These are phyloP conservation scores for Solanum sparsipilum DNA, from an alignment of 257 asterid genomes.

Conservation along the genomic window DNA sequence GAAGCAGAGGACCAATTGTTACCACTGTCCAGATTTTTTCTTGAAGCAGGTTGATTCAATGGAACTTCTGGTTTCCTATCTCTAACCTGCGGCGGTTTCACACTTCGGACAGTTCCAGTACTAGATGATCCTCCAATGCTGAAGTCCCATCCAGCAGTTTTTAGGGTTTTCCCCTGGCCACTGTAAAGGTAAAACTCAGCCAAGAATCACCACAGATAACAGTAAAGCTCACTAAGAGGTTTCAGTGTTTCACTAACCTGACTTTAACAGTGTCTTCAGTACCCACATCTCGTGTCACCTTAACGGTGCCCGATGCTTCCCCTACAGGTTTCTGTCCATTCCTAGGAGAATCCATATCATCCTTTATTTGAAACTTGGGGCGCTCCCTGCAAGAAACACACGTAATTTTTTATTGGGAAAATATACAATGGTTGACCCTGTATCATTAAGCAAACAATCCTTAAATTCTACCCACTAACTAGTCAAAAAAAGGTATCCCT, in stretches of 20 bases:
- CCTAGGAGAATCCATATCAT: conserved; percentile 26
- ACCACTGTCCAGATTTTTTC: conserved; percentile 42
- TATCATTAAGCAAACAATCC: neutral
- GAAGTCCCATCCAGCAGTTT: conserved; percentile 94
- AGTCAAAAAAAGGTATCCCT: neutral
- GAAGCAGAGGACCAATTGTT: conserved; percentile 57
- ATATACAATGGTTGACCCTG: neutral
- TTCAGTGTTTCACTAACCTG: conserved; percentile 44
- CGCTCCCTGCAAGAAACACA: conserved; percentile 35
- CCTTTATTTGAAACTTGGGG: conserved; percentile 35
- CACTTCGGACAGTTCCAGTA: conserved; percentile 80
- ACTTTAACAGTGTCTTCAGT: conserved; percentile 30
- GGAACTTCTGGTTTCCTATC: conserved; percentile 71
- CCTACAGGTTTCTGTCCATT: conserved; percentile 26
- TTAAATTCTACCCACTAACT: neutral
- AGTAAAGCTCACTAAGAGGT: conserved; percentile 11
- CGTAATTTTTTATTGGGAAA: neutral
- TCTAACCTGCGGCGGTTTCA: conserved; percentile 84
- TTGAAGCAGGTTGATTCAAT: conserved; percentile 38
- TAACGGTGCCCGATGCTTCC: conserved; percentile 42
- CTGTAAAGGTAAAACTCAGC: conserved; percentile 26
- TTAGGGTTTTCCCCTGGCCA: conserved; percentile 53
- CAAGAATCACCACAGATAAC: conserved; percentile 1
- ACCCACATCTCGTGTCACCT: conserved; percentile 30
- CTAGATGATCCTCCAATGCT: conserved; percentile 72